phyloP scores from a whole-genome alignment of 2,329 filamentous ascomycete species.

The Dactylellina sp. region DNA sequence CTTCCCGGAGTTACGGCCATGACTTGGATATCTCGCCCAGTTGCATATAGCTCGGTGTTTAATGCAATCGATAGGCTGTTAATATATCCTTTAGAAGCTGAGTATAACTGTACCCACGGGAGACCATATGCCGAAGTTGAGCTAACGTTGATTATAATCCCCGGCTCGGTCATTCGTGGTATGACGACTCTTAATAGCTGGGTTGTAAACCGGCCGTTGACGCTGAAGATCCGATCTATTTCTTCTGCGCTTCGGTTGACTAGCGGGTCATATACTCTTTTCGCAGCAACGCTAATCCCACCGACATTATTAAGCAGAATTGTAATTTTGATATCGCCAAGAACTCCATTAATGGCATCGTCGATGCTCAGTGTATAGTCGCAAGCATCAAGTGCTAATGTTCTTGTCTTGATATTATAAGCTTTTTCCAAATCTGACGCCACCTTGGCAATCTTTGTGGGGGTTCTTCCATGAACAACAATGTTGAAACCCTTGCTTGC shows the following conservation, averaged over 20 bases:
- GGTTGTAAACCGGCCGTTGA: constrained; percentile 44
- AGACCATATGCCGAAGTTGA: constrained; percentile 32
- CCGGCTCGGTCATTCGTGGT: constrained; percentile 45
- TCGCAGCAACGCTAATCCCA: constrained; percentile 24
- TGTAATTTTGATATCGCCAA: constrained; percentile 42
- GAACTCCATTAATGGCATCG: constrained; percentile 69
- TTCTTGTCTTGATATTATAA: constrained; percentile 77
- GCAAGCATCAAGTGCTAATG: constrained; percentile 58
- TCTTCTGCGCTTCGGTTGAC: constrained; percentile 29
- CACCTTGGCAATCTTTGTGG: constrained; percentile 84
- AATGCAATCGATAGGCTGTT: constrained; percentile 40
- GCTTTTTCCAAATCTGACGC: constrained; percentile 79
- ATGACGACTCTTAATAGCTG: constrained; percentile 32
- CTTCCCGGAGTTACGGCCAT: constrained; percentile 32
- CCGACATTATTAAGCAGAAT: constrained; percentile 46
- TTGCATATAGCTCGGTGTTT: constrained; percentile 47
- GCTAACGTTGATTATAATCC: constrained; percentile 44
- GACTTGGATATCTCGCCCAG: constrained; percentile 40
- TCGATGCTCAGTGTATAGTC: constrained; percentile 91
- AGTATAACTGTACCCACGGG: constrained; percentile 47
- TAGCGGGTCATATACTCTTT: constrained; percentile 18
- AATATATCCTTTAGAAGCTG: constrained; percentile 32
- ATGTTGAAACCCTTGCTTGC: constrained; percentile 93
- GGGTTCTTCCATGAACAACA: constrained; percentile 90
- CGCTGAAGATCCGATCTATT: constrained; percentile 35